Base-by-base conservation (phyloP, 352 stramenopile genomes). In the Phytophthora uliginosa region DNA sequence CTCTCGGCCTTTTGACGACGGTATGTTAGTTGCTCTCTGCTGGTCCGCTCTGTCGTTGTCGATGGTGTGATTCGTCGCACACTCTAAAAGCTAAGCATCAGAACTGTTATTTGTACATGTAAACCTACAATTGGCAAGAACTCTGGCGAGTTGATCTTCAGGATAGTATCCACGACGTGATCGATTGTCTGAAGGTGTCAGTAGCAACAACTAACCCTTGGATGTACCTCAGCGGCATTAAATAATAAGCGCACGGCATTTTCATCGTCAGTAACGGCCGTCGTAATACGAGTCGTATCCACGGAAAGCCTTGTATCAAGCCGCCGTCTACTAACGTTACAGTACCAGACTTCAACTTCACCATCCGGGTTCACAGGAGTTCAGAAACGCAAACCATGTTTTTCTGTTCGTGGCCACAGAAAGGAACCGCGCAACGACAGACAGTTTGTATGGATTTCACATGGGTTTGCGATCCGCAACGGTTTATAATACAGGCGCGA, bases 391-490 rank as follows among this genome's bases (percentile, higher is more conserved):
- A 63, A 50, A 22, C 34, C 8, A 31, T n/a, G 15, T 59, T 63
- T 68, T 73, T 22, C 18, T 73, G 66, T 69, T 59, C 66, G 66
- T 73, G 7, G 57, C 33, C 4, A 31, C 10, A 45, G 48, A 70
- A 64, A 63, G 36, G 24, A 45, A 48, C 33, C 22, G 47, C 47
- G 47, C 18, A 28, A 28, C 18, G 18, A 28, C 38, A 45, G 28
- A 31, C 28, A 31, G 5, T 2, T 6, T 20, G 24, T 63, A 20
- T 24, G 53, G 51, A 50, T 53, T 51, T 58, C 64, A 54, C 33
- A 72, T 66, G 47, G 63, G 33, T 59, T 15, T 36, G 36, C 40
- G 54, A 66, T 52, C 31, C 56, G 51, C 56, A 72, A 47, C 48
- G n/a, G 42, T 18, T 59, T 63, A 3, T 26, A 26, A 26, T 26